Evolutionary conservation across 2,329 filamentous ascomycete species (phyloP), one percentile per base, ranked within the genome.

Genomic region (Cercospora brassicicola): DNA sequence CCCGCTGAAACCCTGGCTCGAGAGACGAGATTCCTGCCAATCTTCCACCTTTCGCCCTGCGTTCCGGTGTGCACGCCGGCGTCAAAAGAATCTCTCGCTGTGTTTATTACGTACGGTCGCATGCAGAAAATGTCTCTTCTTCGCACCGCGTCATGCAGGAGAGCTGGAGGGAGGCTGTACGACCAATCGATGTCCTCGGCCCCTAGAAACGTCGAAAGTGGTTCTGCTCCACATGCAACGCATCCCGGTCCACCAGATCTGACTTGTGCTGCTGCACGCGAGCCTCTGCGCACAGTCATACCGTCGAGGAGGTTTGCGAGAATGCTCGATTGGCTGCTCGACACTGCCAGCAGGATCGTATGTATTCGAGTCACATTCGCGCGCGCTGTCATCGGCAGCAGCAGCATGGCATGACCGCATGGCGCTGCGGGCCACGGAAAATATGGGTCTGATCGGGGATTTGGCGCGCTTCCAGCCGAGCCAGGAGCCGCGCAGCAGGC

Each of bases 221-320:
- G 13, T 31, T 56, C 59, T 61, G 33, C 57, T 39, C 30, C 59
- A 42, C 60, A 53, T 20, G 48, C 42, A 48, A 55, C 61, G 61
- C 28, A 56, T 28, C 61, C 61, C 48, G 10, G 61, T 56, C 61
- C 30, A 39, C 45, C 30, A 56, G 42, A 64, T 64, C 61, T 20
- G n/a, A 26, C n/a, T 56, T 31, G 45, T 55, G 61, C 61, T 56
- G 51, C 61, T 39, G 15, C 51, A 18, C 45, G 5, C 33, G 9
- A 63, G 7, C 53, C 48, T 63, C 6, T 56, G 15, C 45, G 7
- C 51, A 56, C 53, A 56, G 53, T 31, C 23, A 31, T 56, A 31
- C 20, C 45, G 20, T 10, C 45, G 45, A 51, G 18, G 45, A 23
- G 18, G 18, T 20, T 51, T 11, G 18, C 45, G 18, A 20, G 4